A percentile compares a stretch with the other conserved stretches of the same genome.
phyloP scores from a whole-genome alignment of 2,329 filamentous ascomycete genomes.

The Diplodia sapinea region DNA sequence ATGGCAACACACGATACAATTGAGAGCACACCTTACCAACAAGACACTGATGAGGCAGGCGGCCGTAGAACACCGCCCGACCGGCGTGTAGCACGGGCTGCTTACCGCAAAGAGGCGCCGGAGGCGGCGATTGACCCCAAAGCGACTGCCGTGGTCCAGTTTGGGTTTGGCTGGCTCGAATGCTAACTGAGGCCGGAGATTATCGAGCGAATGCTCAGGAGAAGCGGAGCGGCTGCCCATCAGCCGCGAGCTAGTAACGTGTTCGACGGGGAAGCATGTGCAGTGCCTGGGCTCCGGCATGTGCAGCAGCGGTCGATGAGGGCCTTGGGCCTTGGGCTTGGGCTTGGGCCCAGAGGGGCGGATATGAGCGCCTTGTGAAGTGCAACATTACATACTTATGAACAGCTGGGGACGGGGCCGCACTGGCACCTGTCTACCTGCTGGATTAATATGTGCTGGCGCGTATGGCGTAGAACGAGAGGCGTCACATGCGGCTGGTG shows the following conservation, averaged over 20 bases:
- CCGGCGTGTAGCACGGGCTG: conserved; percentile 18
- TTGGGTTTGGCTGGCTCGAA: conserved; percentile 23
- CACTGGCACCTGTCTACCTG: conserved; percentile 18
- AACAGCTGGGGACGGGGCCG: conserved; percentile 10
- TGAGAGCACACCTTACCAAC: conserved; percentile 3
- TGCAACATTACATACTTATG: conserved; percentile 4
- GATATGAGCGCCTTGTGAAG: conserved; percentile 12
- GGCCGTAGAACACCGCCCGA: conserved; percentile 16
- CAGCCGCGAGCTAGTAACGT: neutral
- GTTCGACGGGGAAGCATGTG: neutral
- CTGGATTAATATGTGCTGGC: conserved; percentile 28
- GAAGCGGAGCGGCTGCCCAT: neutral
- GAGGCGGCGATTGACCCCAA: conserved; percentile 1
- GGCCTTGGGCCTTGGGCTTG: neutral
- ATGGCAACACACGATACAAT: conserved; percentile 17
- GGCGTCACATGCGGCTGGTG: conserved; percentile 18
- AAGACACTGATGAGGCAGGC: conserved; percentile 21
- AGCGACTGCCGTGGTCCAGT: conserved; percentile 17
- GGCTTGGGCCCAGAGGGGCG: conserved; percentile 10
- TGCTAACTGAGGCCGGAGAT: neutral
- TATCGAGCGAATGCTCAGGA: neutral
- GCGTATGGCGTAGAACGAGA: conserved; percentile 24
- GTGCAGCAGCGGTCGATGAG: neutral
- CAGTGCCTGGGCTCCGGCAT: neutral
- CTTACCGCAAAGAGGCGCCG: conserved; percentile 21